Conservation (phyloP, 805 yeast genomes). For the Starmerella powellii region DNA sequence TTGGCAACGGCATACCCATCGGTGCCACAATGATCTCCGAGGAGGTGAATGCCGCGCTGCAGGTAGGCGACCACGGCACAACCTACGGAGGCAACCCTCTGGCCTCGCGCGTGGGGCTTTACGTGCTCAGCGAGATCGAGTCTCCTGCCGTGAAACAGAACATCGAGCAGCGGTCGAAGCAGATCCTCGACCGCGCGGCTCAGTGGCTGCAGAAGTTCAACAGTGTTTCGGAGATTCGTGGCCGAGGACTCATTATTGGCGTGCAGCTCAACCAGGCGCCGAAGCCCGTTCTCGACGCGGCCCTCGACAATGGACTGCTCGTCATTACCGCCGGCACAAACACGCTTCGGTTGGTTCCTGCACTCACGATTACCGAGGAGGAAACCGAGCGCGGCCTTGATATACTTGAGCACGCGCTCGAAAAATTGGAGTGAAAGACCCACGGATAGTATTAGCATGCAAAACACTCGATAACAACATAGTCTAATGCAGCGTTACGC, state of each 20-base stretch:
- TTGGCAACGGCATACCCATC: conserved; percentile 93
- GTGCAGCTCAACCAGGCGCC: conserved; percentile 63
- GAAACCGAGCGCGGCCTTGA: conserved; percentile 59
- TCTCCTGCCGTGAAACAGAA: conserved; percentile 44
- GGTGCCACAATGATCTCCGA: conserved; percentile 87
- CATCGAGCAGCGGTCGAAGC: conserved; percentile 50
- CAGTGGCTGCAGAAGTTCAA: conserved; percentile 37
- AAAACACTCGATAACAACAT: neutral
- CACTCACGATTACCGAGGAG: conserved; percentile 66
- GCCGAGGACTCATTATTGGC: conserved; percentile 81
- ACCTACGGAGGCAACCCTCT: conserved; percentile 96
- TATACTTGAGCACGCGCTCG: conserved; percentile 44
- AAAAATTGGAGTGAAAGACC: neutral
- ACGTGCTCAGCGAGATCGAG: conserved; percentile 60
- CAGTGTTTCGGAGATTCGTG: conserved; percentile 59
- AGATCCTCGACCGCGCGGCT: conserved; percentile 39
- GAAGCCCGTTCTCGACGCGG: conserved; percentile 44
- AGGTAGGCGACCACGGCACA: conserved; percentile 95
- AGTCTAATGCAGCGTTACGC: too few relatives aligned
- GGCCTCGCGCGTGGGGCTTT: conserved; percentile 67
- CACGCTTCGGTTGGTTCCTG: conserved; percentile 84
- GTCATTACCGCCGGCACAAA: conserved; percentile 87
- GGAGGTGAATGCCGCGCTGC: conserved; percentile 54
- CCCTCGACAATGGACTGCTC: conserved; percentile 69
- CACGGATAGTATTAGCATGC: neutral